Percentiles rank a stretch among this genome's conserved stretches.
These are phyloP conservation scores for Heliosperma pusillum DNA, from an alignment of 148 eudicot species.

Conservation along the genomic window DNA sequence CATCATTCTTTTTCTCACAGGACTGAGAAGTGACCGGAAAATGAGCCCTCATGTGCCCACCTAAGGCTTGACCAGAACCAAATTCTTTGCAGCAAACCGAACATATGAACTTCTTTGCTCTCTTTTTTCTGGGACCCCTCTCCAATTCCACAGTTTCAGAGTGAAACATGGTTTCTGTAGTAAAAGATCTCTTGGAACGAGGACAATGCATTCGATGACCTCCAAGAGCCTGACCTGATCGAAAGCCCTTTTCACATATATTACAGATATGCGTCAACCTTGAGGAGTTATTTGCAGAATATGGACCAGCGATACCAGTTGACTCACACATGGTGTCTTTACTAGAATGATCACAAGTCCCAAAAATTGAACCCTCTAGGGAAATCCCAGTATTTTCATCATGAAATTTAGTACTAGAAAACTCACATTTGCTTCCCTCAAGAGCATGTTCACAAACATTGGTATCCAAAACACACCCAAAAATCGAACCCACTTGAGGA, in stretches of 20 bases:
- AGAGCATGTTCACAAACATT: neutral
- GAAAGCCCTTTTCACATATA: conserved; percentile 30
- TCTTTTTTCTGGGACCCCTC: conserved; percentile 17
- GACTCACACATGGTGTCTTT: no score
- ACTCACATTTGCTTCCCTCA: neutral
- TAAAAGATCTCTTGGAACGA: conserved; percentile 3
- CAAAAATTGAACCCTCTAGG: neutral
- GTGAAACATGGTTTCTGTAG: neutral
- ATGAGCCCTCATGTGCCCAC: conserved; percentile 70
- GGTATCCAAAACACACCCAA: conserved; percentile 12
- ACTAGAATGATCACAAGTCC: no score
- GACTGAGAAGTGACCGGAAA: conserved; percentile 22
- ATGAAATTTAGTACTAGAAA: no score
- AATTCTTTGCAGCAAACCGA: conserved; percentile 42
- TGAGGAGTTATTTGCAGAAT: neutral
- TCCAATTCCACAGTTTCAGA: conserved; percentile 11
- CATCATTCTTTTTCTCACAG: conserved; percentile 16
- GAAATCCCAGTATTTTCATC: neutral
- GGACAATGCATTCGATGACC: conserved; percentile 32
- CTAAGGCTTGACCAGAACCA: conserved; percentile 52
- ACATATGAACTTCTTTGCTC: conserved; percentile 30
- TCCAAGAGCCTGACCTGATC: conserved; percentile 31
- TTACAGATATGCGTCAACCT: conserved; percentile 21
- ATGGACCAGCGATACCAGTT: neutral
- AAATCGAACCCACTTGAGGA: neutral